These are phyloP conservation scores for Epithemia pelagica DNA, from an alignment of 108 stramenopile genomes.

Conservation along the genomic window DNA sequence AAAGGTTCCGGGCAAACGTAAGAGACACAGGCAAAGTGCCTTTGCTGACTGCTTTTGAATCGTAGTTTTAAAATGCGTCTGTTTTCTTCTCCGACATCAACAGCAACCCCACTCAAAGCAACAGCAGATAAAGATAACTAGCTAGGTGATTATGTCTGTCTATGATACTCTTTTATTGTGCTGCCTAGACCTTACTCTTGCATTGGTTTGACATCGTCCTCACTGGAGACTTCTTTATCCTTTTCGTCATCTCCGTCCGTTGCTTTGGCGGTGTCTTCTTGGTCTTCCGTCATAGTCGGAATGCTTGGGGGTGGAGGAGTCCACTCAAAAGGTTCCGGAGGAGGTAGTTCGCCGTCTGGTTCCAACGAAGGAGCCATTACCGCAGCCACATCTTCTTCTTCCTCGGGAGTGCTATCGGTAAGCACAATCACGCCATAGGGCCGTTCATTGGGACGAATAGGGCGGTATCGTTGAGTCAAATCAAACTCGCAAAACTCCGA, in stretches of 20 bases:
- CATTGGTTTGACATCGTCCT: neutral
- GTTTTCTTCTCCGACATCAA: no score
- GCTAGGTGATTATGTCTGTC: no score
- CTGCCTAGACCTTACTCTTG: no score
- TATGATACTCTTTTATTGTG: no score
- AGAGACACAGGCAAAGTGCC: no score
- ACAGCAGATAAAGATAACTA: no score
- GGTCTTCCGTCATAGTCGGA: neutral
- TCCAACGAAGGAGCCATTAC: constrained; percentile 75
- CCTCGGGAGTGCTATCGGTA: constrained; percentile 77
- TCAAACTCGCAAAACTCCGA: constrained; percentile 65
- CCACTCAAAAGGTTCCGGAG: constrained; percentile 87
- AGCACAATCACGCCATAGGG: constrained; percentile 80
- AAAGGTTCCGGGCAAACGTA: no score
- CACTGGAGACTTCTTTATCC: neutral
- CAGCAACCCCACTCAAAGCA: no score
- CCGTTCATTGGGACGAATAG: constrained; percentile 68
- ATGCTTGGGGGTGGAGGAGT: constrained; percentile 33
- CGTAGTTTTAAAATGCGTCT: no score
- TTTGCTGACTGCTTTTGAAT: no score
- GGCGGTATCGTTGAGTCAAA: constrained; percentile 75
- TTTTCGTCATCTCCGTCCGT: neutral
- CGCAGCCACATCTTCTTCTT: constrained; percentile 78
- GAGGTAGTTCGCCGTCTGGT: constrained; percentile 76
- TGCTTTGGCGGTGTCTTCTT: neutral